These are phyloP conservation scores for Carex kokanica DNA, from an alignment of 176 grass and related monocot species.

Conservation along the genomic window DNA sequence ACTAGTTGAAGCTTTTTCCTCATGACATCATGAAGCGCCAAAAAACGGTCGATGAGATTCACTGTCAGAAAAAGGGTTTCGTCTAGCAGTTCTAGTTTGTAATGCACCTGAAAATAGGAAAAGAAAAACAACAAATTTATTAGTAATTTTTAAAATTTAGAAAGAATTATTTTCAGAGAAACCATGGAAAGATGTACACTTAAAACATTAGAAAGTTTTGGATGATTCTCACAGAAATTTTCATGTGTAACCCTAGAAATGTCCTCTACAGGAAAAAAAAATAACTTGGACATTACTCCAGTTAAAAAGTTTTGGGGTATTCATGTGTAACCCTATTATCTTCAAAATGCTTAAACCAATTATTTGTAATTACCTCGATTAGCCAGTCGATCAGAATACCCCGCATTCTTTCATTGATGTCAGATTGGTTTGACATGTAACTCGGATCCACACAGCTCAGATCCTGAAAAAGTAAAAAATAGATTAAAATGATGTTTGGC, in stretches of 20 bases:
- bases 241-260: not conserved
- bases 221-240: not conserved
- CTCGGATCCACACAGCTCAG: slow-evolving; percentile 55
- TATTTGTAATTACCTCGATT: slow-evolving; percentile 53
- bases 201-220: not conserved
- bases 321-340: no score
- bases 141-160: not conserved
- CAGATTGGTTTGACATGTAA: slow-evolving; percentile 70
- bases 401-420: slow-evolving; percentile 92
- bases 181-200: not conserved
- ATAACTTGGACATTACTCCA: no score
- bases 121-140: not conserved
- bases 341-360: no score
- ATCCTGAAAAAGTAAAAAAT: slow-evolving; percentile 31
- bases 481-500: not conserved
- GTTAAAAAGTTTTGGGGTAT: no score
- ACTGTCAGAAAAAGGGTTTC: slow-evolving; percentile 80
- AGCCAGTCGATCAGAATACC: slow-evolving; percentile 90
- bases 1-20: slow-evolving; percentile 95
- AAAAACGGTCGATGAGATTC: slow-evolving; percentile 77
- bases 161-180: not conserved
- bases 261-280: not conserved
- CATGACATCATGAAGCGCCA: slow-evolving; percentile 44
- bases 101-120: slow-evolving; percentile 57
- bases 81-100: slow-evolving; percentile 75